Percentiles rank a stretch among this genome's conserved stretches.
phyloP scores from a whole-genome alignment of 176 grass and related monocot species.

The Rhynchospora tenuis region DNA sequence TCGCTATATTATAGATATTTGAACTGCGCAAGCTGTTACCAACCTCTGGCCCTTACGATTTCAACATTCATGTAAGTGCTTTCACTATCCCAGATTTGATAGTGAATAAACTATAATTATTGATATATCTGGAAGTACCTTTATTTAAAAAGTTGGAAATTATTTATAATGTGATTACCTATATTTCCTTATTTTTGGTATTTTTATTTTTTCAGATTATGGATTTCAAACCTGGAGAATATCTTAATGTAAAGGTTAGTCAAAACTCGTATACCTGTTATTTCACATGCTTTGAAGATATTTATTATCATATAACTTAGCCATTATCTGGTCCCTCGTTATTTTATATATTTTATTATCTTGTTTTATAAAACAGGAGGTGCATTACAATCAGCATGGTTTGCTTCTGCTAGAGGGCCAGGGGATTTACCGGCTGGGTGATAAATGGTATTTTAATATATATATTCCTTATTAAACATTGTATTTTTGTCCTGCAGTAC shows the following conservation, averaged over 20 bases:
- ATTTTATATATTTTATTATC: slow-evolving; percentile 10
- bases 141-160: neutral
- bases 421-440: slow-evolving; percentile 87
- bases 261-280: neutral
- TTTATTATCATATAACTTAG: neutral
- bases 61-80: slow-evolving; percentile 98
- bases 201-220: slow-evolving; percentile 60
- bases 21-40: slow-evolving; percentile 89
- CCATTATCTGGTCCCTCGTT: neutral
- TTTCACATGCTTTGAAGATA: neutral
- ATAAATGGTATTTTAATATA: slow-evolving; percentile 54
- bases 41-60: slow-evolving; percentile 83
- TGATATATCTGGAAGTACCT: neutral
- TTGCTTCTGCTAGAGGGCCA: slow-evolving; percentile 89
- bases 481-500: neutral
- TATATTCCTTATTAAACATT: neutral
- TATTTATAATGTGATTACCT: neutral
- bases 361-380: slow-evolving; percentile 50
- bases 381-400: slow-evolving; percentile 99
- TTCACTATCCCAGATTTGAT: slow-evolving; percentile 1
- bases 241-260: slow-evolving; percentile 92
- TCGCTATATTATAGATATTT: slow-evolving; percentile 61
- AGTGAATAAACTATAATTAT: neutral
- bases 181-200: slow-evolving; percentile 8
- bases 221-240: slow-evolving; percentile 98